Base-by-base conservation (phyloP, 495 filamentous ascomycete species). In the Penicillium silybi region DNA sequence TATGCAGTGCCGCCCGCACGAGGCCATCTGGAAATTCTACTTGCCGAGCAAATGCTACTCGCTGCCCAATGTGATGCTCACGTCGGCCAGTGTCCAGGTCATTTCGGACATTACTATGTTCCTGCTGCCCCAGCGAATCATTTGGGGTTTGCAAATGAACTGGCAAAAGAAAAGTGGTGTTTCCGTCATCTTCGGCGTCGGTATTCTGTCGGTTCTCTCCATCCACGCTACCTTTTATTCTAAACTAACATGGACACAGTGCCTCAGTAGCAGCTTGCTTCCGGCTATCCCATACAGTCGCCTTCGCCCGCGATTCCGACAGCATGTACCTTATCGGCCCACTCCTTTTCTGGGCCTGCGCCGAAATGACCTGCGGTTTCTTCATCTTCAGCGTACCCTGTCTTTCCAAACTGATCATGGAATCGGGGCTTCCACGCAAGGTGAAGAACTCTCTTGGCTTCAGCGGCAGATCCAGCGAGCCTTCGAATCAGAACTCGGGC, bases 181-280 rank as follows among this genome's bases (percentile, higher is more conserved):
- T 5, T 74, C 69, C 1, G 44, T 72, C 19, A 68, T 79, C 46
- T 69, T 79, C 47, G 66, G 69, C 20, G 48, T 69, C 20, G 74
- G 74, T 39, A 45, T 71, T 37, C 43, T 71, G 71, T 74, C 35
- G 61, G 71, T 52, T 18, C 23, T 22, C 41, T 17, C 51, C 34
- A 18, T 7, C n/a, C 37, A 18, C 10, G 4, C 26, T 32, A 44
- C 39, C 19, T 27, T 48, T 15, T 1, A 39, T 39, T 7, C 37
- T 9, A 16, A 18, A 6, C 37, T 39, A 18, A 39, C 37, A 25
- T 35, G 20, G n/a, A 6, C 32, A 7, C 46, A 62, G 50, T n/a
- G 49, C 59, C 17, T 59, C 37, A 17, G 37, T 57, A 9, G 25
- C 52, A 23, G 58, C 62, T 1, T 46, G 42, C 26, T 51, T 61